These are phyloP conservation scores for Coniochaeta sp. DNA, from an alignment of 2,329 filamentous ascomycete species.

Conservation along the genomic window DNA sequence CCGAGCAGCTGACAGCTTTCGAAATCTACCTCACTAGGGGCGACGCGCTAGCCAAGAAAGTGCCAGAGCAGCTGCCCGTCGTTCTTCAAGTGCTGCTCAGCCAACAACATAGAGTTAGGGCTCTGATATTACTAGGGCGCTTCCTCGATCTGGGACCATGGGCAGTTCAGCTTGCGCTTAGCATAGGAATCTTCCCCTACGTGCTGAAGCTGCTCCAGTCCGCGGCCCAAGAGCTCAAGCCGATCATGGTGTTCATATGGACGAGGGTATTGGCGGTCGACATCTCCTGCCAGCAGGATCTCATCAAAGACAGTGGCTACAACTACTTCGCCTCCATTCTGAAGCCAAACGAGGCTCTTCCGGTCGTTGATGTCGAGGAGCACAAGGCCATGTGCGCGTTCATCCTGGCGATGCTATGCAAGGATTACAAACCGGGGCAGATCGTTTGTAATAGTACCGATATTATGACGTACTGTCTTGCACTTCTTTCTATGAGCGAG, in stretches of 20 bases:
- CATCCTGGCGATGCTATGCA: slow-evolving; percentile 95
- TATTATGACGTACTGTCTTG: slow-evolving; percentile 80
- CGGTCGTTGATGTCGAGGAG: slow-evolving; percentile 81
- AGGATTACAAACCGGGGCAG: slow-evolving; percentile 86
- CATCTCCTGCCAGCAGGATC: slow-evolving; percentile 83
- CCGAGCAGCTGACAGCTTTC: slow-evolving; percentile 93
- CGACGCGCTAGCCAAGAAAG: slow-evolving; percentile 72
- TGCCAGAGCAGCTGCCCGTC: slow-evolving; percentile 91
- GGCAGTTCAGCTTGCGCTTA: slow-evolving; percentile 96
- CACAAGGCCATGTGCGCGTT: slow-evolving; percentile 99
- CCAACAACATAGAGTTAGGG: slow-evolving; percentile 86
- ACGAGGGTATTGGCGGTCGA: slow-evolving; percentile 92
- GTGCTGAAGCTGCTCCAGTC: slow-evolving; percentile 96
- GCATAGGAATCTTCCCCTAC: slow-evolving; percentile 97
- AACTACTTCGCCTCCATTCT: slow-evolving; percentile 94
- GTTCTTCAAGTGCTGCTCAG: slow-evolving; percentile 93
- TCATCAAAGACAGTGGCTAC: slow-evolving; percentile 95
- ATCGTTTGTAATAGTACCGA: slow-evolving; percentile 86
- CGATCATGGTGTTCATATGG: slow-evolving; percentile 99
- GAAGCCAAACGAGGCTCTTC: slow-evolving; percentile 74
- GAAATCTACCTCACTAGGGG: slow-evolving; percentile 87
- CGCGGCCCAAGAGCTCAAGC: slow-evolving; percentile 87
- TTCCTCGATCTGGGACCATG: slow-evolving; percentile 95
- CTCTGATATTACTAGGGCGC: slow-evolving; percentile 83
- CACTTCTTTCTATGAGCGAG: slow-evolving; percentile 76